These are phyloP conservation scores for Seiridium cupressi DNA, from an alignment of 2,329 filamentous ascomycete species.

Conservation along the genomic window DNA sequence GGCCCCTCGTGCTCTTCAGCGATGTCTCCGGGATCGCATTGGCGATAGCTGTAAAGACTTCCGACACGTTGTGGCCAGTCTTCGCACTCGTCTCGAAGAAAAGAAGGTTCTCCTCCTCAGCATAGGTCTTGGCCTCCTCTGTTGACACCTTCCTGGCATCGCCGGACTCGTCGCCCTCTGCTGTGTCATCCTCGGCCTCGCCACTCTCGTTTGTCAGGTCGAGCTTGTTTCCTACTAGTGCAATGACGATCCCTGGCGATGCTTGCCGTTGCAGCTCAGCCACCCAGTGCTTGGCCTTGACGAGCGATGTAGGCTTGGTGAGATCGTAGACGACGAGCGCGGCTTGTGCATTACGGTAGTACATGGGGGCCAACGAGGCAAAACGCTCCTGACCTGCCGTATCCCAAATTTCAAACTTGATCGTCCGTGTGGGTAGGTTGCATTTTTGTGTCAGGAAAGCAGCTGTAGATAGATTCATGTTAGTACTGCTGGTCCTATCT, in stretches of 20 bases:
- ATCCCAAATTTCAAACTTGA: conserved; percentile 97
- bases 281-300: conserved; percentile 98
- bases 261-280: conserved; percentile 96
- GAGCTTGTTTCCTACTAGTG: conserved; percentile 94
- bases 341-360: conserved; percentile 98
- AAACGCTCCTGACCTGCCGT: conserved; percentile 97
- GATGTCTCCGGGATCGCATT: conserved; percentile 98
- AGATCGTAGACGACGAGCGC: conserved; percentile 98
- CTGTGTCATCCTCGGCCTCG: conserved; percentile 49
- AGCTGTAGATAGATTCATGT: conserved; percentile 50
- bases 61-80: conserved; percentile 88
- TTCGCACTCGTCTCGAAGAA: conserved; percentile 99
- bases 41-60: conserved; percentile 97
- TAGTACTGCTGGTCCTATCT: not conserved
- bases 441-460: conserved; percentile 99
- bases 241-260: conserved; percentile 93
- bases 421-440: conserved; percentile 87
- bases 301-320: conserved; percentile 90
- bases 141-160: conserved; percentile 86
- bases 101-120: conserved; percentile 87
- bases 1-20: conserved; percentile 82
- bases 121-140: conserved; percentile 89
- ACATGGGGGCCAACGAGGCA: conserved; percentile 95
- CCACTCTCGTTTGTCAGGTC: conserved; percentile 72
- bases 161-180: conserved; percentile 56